Conservation (phyloP, 352 stramenopile species). For the Globisporangium paroecandrum region DNA sequence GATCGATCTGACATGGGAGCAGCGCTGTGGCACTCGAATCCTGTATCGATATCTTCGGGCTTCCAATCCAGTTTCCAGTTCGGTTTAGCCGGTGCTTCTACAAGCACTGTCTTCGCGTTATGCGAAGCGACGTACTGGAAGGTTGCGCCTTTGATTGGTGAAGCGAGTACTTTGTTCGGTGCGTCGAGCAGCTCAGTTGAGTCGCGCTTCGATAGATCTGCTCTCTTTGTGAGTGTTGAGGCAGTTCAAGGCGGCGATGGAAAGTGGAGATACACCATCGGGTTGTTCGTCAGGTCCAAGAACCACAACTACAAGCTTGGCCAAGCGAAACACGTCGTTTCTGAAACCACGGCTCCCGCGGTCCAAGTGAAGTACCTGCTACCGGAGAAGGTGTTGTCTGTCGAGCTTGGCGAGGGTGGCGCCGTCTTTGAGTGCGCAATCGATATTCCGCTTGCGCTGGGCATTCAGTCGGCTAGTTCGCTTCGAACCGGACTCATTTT, state of each 20-base stretch:
- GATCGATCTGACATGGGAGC: conserved; percentile 25
- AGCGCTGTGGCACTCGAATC: conserved; percentile 45
- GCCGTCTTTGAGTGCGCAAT: conserved; percentile 52
- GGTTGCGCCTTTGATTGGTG: conserved; percentile 43
- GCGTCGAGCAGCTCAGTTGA: neutral
- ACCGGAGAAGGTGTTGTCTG: conserved; percentile 35
- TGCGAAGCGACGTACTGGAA: conserved; percentile 74
- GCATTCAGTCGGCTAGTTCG: conserved; percentile 24
- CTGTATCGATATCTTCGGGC: conserved; percentile 34
- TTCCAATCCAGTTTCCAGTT: conserved; percentile 54
- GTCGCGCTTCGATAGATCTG: conserved; percentile 26
- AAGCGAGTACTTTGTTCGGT: conserved; percentile 21
- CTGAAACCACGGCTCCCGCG: conserved; percentile 12
- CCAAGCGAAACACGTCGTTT: conserved; percentile 31
- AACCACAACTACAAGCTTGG: conserved; percentile 35
- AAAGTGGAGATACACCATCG: conserved; percentile 31
- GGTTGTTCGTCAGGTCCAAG: conserved; percentile 40
- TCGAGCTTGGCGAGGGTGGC: conserved; percentile 35
- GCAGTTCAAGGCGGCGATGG: neutral
- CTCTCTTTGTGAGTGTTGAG: conserved; percentile 37
- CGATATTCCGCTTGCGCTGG: conserved; percentile 49
- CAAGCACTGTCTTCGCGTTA: conserved; percentile 49
- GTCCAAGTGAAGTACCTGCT: conserved; percentile 44
- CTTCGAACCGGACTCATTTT: conserved; percentile 52
- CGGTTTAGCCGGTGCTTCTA: conserved; percentile 9